These are phyloP conservation scores for Brassica balearica DNA, from an alignment of 441 rosid species.

Conservation along the genomic window DNA sequence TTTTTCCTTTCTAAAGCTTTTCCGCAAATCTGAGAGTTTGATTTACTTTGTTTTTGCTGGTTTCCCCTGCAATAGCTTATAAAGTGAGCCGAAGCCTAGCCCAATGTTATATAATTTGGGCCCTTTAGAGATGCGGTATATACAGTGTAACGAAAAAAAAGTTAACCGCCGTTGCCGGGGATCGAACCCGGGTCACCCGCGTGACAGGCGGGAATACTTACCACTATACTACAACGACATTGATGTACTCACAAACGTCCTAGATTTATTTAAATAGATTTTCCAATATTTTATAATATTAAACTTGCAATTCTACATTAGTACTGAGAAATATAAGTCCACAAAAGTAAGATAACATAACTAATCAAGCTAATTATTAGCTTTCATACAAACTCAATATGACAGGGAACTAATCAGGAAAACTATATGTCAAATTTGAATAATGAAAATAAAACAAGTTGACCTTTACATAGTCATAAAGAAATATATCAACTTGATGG, in stretches of 20 bases:
- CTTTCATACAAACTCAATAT: not conserved
- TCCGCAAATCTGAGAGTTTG: constrained; percentile 18
- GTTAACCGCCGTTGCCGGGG: constrained; percentile 29
- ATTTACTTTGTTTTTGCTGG: not conserved
- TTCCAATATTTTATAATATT: not conserved
- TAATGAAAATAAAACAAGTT: not conserved
- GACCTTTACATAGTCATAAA: not conserved
- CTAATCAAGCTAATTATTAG: not conserved
- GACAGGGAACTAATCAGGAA: not conserved
- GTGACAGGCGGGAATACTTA: constrained; percentile 87
- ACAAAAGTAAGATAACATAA: not conserved
- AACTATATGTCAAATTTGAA: not conserved
- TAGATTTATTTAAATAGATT: too few species aligned
- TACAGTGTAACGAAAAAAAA: not conserved
- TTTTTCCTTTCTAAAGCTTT: constrained; percentile 9
- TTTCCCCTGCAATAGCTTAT: not conserved
- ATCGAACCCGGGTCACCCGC: constrained; percentile 49
- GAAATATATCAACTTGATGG: not conserved
- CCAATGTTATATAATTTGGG: not conserved
- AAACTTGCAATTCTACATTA: not conserved
- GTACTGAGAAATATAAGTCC: not conserved
- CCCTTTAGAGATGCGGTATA: not conserved
- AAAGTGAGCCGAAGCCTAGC: not conserved
- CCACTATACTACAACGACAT: constrained; percentile 81
- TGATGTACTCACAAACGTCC: too few species aligned